A percentile compares a stretch with the other conserved stretches of the same genome.
Evolutionary conservation across 495 filamentous ascomycete genomes (phyloP).

Genomic region (Penicillium atrosanguineum): DNA sequence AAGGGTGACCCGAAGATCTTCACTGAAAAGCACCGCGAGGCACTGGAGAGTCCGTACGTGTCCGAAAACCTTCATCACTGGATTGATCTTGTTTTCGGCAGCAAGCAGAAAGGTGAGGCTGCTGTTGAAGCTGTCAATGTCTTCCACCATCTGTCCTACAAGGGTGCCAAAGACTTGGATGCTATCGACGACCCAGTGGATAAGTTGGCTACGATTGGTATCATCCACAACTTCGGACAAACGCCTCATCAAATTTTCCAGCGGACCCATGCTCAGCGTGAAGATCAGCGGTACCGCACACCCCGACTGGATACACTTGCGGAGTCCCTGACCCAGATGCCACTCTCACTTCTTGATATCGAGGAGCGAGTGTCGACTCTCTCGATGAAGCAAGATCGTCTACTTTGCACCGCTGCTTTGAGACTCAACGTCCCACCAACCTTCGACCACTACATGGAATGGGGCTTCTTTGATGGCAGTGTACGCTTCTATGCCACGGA

Average conservation of each 20-base stretch:
- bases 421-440: slow-evolving; percentile 80
- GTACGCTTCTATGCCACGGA: slow-evolving; percentile 85
- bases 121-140: slow-evolving; percentile 91
- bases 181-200: slow-evolving; percentile 86
- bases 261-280: slow-evolving; percentile 69
- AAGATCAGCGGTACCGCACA: slow-evolving; percentile 57
- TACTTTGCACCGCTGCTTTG: slow-evolving; percentile 81
- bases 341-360: slow-evolving; percentile 79
- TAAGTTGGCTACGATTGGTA: slow-evolving; percentile 80
- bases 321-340: slow-evolving; percentile 73
- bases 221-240: slow-evolving; percentile 98
- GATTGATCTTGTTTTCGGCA: slow-evolving; percentile 96
- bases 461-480: slow-evolving; percentile 92
- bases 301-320: slow-evolving; percentile 75
- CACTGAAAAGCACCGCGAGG: slow-evolving; percentile 89
- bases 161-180: slow-evolving; percentile 89
- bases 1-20: slow-evolving; percentile 97
- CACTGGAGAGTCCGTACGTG: slow-evolving; percentile 90
- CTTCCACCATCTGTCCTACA: slow-evolving; percentile 93
- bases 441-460: slow-evolving; percentile 91
- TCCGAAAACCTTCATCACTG: slow-evolving; percentile 87
- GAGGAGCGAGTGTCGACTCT: slow-evolving; percentile 77
- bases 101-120: slow-evolving; percentile 91
- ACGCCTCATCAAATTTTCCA: slow-evolving; percentile 94
- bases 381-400: slow-evolving; percentile 79